Evolutionary conservation across 2,329 filamentous ascomycete genomes (phyloP).

Genomic region (Zasmidium citrigriseum): DNA sequence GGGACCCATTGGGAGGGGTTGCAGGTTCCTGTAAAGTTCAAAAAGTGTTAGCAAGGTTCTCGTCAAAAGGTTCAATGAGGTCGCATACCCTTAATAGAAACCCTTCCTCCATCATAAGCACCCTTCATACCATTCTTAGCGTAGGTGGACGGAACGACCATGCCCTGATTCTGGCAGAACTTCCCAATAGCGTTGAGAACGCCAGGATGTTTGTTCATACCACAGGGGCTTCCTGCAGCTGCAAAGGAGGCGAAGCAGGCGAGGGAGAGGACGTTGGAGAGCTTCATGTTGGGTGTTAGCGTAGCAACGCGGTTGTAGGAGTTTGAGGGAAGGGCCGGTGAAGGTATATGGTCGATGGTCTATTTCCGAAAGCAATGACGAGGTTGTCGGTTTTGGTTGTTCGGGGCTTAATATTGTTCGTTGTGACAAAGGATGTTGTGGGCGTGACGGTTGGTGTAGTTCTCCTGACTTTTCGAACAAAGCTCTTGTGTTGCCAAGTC

Average conservation of each 20-base stretch:
- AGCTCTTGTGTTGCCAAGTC: no score
- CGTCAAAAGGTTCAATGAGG: no score
- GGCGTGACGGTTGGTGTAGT: no score
- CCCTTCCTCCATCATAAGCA: background rate
- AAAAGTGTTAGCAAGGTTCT: no score
- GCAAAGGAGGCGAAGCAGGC: background rate
- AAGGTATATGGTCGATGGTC: no score
- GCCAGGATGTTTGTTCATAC: background rate
- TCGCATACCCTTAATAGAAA: constrained; percentile 2
- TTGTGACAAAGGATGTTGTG: no score
- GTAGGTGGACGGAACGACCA: constrained; percentile 9
- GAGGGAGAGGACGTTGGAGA: background rate
- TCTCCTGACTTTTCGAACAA: no score
- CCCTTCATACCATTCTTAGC: background rate
- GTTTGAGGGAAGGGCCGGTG: no score
- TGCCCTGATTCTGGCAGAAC: constrained; percentile 7
- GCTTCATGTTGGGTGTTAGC: background rate
- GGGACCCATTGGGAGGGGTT: constrained; percentile 21
- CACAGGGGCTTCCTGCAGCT: background rate
- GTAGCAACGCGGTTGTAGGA: background rate
- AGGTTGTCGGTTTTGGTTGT: no score
- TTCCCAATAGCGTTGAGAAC: constrained; percentile 6
- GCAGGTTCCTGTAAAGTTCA: constrained; percentile 10
- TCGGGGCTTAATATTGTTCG: no score
- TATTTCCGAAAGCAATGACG: no score